A percentile compares a stretch with the other conserved stretches of the same genome.
Evolutionary conservation across 148 eudicot genomes (phyloP).

Genomic region (Heliosperma pusillum): DNA sequence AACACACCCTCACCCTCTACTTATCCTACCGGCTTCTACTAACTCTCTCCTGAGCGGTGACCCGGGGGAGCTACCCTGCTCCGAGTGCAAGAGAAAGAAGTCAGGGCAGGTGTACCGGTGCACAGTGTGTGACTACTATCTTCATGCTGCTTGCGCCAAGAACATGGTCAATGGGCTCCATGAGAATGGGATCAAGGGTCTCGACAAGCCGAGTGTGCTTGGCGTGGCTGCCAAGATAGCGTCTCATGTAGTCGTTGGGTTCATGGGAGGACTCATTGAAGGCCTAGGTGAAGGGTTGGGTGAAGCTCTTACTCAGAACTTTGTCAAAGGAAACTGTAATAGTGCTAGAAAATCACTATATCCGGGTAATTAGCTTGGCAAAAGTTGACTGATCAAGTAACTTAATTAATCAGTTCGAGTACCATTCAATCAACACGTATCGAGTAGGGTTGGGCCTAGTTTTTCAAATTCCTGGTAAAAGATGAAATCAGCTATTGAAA

Average conservation of each 20-base stretch:
- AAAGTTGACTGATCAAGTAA: not conserved
- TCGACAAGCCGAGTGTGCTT: slow-evolving; percentile 34
- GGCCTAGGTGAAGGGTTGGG: slow-evolving; percentile 67
- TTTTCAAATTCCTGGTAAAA: not conserved
- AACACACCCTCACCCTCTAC: slow-evolving; percentile 56
- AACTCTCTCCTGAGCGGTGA: slow-evolving; percentile 10
- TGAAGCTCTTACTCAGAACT: slow-evolving; percentile 43
- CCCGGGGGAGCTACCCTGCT: slow-evolving; percentile 36
- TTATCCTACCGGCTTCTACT: slow-evolving; percentile 43
- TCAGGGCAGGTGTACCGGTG: slow-evolving; percentile 65
- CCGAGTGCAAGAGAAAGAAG: slow-evolving; percentile 63
- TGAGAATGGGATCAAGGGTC: slow-evolving; percentile 35
- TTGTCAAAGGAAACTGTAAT: slow-evolving; percentile 28
- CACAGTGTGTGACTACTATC: slow-evolving; percentile 52
- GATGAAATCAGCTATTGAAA: not conserved
- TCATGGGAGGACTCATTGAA: slow-evolving; percentile 51
- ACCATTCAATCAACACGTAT: not conserved
- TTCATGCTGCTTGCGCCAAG: slow-evolving; percentile 62
- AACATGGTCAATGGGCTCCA: slow-evolving; percentile 52
- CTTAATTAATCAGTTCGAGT: not conserved
- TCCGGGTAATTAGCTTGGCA: slow-evolving; percentile 1
- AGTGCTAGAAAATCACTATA: slow-evolving; percentile 3
- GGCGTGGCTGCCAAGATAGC: slow-evolving; percentile 45
- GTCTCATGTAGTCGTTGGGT: slow-evolving; percentile 42
- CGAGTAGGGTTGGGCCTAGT: not conserved